Evolutionary conservation across 768 basidiomycete genomes (phyloP).

Genomic region (Coprinellus aureogranulatus): DNA sequence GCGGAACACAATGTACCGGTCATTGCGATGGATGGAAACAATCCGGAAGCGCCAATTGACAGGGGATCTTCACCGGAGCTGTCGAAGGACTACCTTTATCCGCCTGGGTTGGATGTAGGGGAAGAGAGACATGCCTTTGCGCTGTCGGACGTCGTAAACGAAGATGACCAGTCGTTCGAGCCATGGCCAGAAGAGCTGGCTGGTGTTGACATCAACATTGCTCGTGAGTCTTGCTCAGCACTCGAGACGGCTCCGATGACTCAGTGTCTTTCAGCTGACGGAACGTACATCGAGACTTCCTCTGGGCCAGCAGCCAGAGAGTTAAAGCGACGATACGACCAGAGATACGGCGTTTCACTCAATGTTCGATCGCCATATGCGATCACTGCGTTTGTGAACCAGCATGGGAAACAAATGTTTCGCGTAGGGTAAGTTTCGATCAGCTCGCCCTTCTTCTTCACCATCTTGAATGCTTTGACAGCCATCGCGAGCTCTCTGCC

Average conservation of each 20-base stretch:
- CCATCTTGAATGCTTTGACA: slow-evolving; percentile 22
- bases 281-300: slow-evolving; percentile 77
- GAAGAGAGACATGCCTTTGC: slow-evolving; percentile 36
- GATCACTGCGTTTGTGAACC: slow-evolving; percentile 79
- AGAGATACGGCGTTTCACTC: slow-evolving; percentile 61
- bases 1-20: slow-evolving; percentile 16
- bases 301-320: slow-evolving; percentile 74
- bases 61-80: not conserved
- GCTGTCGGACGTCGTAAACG: slow-evolving; percentile 41
- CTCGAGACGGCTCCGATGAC: slow-evolving; percentile 8
- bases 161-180: slow-evolving; percentile 32
- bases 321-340: slow-evolving; percentile 74
- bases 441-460: not conserved
- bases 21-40: slow-evolving; percentile 13
- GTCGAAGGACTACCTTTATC: slow-evolving; percentile 9
- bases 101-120: slow-evolving; percentile 8
- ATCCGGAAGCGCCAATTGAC: not conserved
- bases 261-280: slow-evolving; percentile 49
- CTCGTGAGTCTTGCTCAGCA: slow-evolving; percentile 42
- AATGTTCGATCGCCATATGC: slow-evolving; percentile 74
- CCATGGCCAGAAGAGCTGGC: slow-evolving; percentile 50
- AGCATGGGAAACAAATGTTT: slow-evolving; percentile 75
- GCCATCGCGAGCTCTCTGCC: slow-evolving; percentile 60
- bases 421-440: slow-evolving; percentile 64
- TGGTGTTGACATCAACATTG: slow-evolving; percentile 55